These are phyloP conservation scores for Papiliotrema laurentii DNA, from an alignment of 1,284 basidiomycete species.

Conservation along the genomic window DNA sequence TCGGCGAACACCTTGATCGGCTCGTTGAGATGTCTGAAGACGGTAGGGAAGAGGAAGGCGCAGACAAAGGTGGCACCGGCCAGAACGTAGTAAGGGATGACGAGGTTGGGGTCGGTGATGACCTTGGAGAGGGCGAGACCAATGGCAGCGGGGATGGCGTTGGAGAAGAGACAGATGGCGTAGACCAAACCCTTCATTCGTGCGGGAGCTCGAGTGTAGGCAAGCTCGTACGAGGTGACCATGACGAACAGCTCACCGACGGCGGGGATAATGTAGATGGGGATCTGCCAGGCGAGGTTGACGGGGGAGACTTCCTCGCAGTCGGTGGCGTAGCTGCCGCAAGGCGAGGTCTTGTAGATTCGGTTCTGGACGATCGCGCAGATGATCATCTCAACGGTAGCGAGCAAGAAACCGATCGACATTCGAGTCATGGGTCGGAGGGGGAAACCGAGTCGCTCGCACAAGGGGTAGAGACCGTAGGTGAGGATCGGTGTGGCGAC, in stretches of 20 bases:
- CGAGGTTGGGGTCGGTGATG: constrained; percentile 50
- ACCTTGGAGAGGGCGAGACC: constrained; percentile 33
- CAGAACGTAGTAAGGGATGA: constrained; percentile 48
- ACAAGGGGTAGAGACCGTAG: constrained; percentile 48
- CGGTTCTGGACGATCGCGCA: constrained; percentile 51
- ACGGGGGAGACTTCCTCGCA: constrained; percentile 32
- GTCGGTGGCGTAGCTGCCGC: constrained; percentile 47
- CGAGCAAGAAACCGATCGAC: constrained; percentile 39
- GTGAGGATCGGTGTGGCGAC: constrained; percentile 50
- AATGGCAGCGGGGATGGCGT: constrained; percentile 50
- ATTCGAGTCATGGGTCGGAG: constrained; percentile 37
- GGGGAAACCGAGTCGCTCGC: constrained; percentile 42
- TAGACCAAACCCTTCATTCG: constrained; percentile 50
- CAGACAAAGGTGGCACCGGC: constrained; percentile 37
- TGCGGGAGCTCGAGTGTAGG: constrained; percentile 49
- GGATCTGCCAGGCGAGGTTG: constrained; percentile 50
- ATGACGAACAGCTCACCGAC: constrained; percentile 52
- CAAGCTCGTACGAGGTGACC: constrained; percentile 52
- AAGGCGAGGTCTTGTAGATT: constrained; percentile 50
- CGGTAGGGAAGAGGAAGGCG: constrained; percentile 35
- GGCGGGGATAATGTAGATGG: constrained; percentile 50
- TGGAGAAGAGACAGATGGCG: constrained; percentile 48
- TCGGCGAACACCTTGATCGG: constrained; percentile 32
- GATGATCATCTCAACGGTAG: constrained; percentile 46
- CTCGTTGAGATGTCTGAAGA: constrained; percentile 42